A percentile compares a stretch with the other conserved stretches of the same genome.
phyloP scores from a whole-genome alignment of 345 rosid genomes.

The Moricandia arvensis region DNA sequence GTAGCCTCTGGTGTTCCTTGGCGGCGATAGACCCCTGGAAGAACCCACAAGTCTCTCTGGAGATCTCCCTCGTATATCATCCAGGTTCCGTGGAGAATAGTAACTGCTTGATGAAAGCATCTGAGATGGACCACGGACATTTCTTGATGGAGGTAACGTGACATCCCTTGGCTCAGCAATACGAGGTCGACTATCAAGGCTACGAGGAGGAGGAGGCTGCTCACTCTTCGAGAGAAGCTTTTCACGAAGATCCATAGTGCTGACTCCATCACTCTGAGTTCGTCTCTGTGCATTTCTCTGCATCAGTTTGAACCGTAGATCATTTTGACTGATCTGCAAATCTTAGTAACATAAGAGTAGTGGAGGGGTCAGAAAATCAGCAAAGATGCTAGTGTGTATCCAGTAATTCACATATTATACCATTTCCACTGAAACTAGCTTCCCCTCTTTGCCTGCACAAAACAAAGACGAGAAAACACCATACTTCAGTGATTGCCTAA shows the following conservation, averaged over 20 bases:
- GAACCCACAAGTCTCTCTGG: conserved; percentile 54
- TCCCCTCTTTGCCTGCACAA: conserved; percentile 43
- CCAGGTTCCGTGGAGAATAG: conserved; percentile 36
- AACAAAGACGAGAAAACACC: conserved; percentile 17
- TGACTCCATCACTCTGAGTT: conserved; percentile 47
- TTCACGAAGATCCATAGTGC: conserved; percentile 67
- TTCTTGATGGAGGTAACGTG: conserved; percentile 54
- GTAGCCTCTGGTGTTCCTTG: conserved; percentile 7
- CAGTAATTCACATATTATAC: conserved; percentile 52
- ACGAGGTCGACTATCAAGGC: conserved; percentile 40
- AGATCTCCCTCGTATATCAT: conserved; percentile 66
- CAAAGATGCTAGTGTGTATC: conserved; percentile 20
- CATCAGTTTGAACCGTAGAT: conserved; percentile 80
- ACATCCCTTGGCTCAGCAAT: conserved; percentile 55
- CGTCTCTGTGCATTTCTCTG: conserved; percentile 56
- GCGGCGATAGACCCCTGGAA: conserved; percentile 68
- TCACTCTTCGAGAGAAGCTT: conserved; percentile 66
- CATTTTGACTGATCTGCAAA: conserved; percentile 59
- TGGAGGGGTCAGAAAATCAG: conserved; percentile 39
- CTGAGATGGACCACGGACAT: conserved; percentile 30
- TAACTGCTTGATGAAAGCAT: conserved; percentile 53
- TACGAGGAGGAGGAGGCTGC: conserved; percentile 46
- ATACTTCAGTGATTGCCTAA: background rate
- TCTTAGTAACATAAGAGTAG: conserved; percentile 48
- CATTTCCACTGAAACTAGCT: conserved; percentile 39